Conservation (phyloP, 225 moss, liverwort and hornwort genomes). For the Anthoceros angustus region DNA sequence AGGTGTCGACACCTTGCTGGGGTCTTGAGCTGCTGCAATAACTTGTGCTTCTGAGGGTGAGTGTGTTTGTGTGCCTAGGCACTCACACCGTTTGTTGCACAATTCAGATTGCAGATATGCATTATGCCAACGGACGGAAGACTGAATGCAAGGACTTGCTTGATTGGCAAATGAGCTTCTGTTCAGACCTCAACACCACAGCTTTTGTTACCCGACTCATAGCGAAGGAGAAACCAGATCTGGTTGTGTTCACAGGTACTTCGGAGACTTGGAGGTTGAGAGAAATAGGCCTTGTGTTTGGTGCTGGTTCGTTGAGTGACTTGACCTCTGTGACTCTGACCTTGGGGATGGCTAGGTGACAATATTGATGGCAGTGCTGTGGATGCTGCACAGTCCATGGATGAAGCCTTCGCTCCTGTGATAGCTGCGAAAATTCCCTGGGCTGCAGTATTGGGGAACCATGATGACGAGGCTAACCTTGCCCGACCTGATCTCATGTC, state of each 20-base stretch:
- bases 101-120: slow-evolving; percentile 86
- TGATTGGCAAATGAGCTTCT: slow-evolving; percentile 29
- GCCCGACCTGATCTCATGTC: slow-evolving; percentile 53
- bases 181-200: slow-evolving; percentile 89
- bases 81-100: not conserved
- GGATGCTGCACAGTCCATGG: slow-evolving; percentile 63
- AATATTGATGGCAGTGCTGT: slow-evolving; percentile 53
- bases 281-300: not conserved
- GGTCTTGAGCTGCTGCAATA: not conserved
- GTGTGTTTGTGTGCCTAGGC: slow-evolving; percentile 8
- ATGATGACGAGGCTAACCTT: slow-evolving; percentile 82
- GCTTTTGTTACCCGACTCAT: slow-evolving; percentile 56
- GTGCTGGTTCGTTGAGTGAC: not conserved
- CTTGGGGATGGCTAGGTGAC: slow-evolving; percentile 40
- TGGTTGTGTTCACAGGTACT: slow-evolving; percentile 78
- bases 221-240: slow-evolving; percentile 55
- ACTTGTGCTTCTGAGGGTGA: not conserved
- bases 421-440: slow-evolving; percentile 82
- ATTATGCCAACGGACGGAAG: slow-evolving; percentile 65
- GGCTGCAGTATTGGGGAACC: slow-evolving; percentile 90
- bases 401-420: slow-evolving; percentile 76
- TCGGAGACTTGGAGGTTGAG: not conserved
- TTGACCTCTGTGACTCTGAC: not conserved
- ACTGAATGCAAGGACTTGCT: slow-evolving; percentile 52
- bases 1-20: not conserved